These are phyloP conservation scores for Lentinula novae-zelandiae DNA, from an alignment of 1,284 basidiomycete species.

Conservation along the genomic window DNA sequence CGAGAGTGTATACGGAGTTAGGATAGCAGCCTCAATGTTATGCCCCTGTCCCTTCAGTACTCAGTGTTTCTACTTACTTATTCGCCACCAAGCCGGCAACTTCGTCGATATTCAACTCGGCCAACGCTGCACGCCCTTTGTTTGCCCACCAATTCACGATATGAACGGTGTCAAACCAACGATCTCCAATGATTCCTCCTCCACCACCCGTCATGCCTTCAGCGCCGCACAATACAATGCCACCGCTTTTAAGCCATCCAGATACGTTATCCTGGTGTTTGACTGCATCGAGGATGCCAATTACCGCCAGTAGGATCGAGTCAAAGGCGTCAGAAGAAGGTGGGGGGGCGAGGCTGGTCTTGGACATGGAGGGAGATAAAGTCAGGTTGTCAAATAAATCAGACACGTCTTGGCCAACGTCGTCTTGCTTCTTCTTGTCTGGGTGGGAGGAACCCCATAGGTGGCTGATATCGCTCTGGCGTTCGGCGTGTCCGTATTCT, in stretches of 20 bases:
- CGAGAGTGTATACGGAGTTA: too few species aligned
- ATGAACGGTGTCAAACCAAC: constrained; percentile 9
- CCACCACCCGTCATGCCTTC: neutral
- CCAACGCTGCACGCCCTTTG: constrained; percentile 5
- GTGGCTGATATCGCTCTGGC: constrained; percentile 36
- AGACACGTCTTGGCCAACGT: neutral
- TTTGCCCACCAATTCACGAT: constrained; percentile 9
- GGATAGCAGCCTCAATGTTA: too few species aligned
- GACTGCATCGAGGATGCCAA: constrained; percentile 54
- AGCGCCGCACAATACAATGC: constrained; percentile 29
- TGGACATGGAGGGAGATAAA: neutral
- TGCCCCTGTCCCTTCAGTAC: too few species aligned
- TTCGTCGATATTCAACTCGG: constrained; percentile 7
- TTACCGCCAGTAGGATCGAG: constrained; percentile 49
- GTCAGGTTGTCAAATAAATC: neutral
- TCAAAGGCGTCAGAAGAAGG: constrained; percentile 31
- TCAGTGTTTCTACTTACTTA: neutral
- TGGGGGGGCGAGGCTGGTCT: neutral
- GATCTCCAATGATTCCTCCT: neutral
- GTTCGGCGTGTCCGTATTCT: constrained; percentile 54
- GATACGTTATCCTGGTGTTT: constrained; percentile 48
- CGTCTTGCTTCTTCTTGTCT: constrained; percentile 10
- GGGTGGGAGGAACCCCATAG: constrained; percentile 11
- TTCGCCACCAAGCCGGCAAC: neutral
- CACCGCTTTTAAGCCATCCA: constrained; percentile 52